Evolutionary conservation across 352 stramenopile species (phyloP).

Genomic region (Globisporangium lucens): DNA sequence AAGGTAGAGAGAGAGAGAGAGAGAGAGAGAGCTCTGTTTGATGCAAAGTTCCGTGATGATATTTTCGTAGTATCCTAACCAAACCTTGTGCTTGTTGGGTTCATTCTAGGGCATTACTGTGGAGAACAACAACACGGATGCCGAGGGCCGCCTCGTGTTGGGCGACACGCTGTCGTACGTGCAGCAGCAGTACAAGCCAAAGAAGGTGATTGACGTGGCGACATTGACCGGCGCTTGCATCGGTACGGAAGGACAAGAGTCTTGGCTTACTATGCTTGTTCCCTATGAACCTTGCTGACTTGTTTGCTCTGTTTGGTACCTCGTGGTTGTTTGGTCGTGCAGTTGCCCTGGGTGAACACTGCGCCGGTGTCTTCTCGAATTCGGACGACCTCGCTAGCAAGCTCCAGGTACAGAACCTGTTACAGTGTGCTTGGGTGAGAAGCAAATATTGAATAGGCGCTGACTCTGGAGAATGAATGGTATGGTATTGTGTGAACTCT

Average conservation of each 20-base stretch:
- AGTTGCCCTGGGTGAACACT: constrained; percentile 85
- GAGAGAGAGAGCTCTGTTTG: neutral
- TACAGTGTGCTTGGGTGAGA: neutral
- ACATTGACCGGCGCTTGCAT: constrained; percentile 92
- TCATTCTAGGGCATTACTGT: constrained; percentile 69
- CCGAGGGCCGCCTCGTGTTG: constrained; percentile 90
- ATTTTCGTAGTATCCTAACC: neutral
- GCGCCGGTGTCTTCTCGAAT: constrained; percentile 92
- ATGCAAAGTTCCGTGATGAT: neutral
- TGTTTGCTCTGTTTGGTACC: neutral
- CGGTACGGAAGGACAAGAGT: constrained; percentile 25
- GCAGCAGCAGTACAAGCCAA: constrained; percentile 83
- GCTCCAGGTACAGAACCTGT: constrained; percentile 33
- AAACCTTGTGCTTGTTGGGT: neutral
- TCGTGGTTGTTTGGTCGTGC: neutral
- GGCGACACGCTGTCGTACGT: constrained; percentile 89
- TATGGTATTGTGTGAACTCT: neutral
- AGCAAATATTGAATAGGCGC: neutral
- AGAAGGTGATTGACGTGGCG: constrained; percentile 93
- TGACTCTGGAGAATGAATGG: neutral
- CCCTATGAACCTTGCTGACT: neutral
- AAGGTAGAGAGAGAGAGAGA: constrained; percentile 29
- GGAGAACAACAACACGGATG: constrained; percentile 92
- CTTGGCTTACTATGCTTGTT: neutral
- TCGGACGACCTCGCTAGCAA: constrained; percentile 76